Percentiles rank a stretch among this genome's conserved stretches.
phyloP scores from a whole-genome alignment of 345 rosid species.

The Rhodomyrtus tomentosa region DNA sequence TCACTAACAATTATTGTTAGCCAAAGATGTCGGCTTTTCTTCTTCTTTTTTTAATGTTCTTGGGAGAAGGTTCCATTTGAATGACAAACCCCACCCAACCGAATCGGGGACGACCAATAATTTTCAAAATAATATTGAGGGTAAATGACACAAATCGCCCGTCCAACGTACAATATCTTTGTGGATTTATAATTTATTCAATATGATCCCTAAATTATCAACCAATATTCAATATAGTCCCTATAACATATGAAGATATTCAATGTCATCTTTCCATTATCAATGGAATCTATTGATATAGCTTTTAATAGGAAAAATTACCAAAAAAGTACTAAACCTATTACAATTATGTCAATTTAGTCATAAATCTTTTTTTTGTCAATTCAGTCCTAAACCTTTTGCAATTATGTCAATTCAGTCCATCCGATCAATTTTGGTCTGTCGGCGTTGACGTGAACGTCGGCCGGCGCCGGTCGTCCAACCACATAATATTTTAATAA shows the following conservation, averaged over 20 bases:
- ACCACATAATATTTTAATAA: too few species aligned
- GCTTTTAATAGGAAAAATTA: too few species aligned
- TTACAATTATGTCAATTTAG: too few species aligned
- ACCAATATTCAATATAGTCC: neutral
- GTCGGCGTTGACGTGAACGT: too few species aligned
- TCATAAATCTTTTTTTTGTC: too few species aligned
- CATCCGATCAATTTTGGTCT: too few species aligned
- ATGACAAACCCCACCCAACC: neutral
- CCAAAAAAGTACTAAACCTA: too few species aligned
- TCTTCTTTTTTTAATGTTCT: neutral
- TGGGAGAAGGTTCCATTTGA: neutral
- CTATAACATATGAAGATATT: neutral
- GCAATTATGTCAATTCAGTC: too few species aligned
- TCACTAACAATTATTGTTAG: neutral
- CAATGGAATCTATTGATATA: neutral
- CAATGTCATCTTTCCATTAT: neutral
- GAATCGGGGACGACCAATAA: neutral
- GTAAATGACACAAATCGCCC: neutral
- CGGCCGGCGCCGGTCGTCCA: too few species aligned
- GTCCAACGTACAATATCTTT: rapidly evolving
- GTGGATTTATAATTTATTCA: rapidly evolving
- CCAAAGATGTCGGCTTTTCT: neutral
- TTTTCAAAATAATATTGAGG: neutral
- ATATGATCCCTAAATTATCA: rapidly evolving
- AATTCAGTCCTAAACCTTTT: too few species aligned